Conservation (phyloP, 352 stramenopile genomes). For the Globisporangium okanoganense region DNA sequence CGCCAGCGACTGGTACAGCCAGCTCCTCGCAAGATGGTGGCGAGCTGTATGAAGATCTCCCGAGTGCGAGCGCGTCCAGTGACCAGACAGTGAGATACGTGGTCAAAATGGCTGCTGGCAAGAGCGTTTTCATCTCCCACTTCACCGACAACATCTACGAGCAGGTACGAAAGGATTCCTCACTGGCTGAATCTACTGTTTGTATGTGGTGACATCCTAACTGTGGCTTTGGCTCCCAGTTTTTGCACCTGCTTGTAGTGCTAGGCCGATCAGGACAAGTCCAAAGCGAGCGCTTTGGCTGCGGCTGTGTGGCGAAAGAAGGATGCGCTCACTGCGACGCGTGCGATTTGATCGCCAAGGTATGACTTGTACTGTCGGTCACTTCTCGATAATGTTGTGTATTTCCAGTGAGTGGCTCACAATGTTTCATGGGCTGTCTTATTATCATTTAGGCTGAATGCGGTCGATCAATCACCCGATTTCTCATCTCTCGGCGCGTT, state of each 20-base stretch:
- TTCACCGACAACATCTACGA: constrained; percentile 33
- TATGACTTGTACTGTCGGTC: neutral
- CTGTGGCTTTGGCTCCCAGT: neutral
- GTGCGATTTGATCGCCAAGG: constrained; percentile 15
- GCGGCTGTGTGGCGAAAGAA: neutral
- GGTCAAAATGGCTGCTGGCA: constrained; percentile 15
- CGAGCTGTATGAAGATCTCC: constrained; percentile 2
- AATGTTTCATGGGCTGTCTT: neutral
- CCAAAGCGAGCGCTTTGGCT: constrained; percentile 13
- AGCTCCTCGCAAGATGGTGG: neutral
- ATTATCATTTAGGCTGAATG: constrained; percentile 4
- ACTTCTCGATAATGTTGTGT: neutral
- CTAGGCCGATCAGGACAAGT: neutral
- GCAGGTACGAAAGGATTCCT: constrained; percentile 15
- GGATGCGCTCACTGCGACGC: constrained; percentile 9
- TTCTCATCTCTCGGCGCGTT: constrained; percentile 11
- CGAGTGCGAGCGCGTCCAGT: neutral
- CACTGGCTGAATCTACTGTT: neutral
- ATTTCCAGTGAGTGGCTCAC: neutral
- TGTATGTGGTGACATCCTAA: neutral
- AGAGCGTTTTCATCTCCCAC: constrained; percentile 24
- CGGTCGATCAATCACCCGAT: constrained; percentile 13
- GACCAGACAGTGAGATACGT: constrained; percentile 6
- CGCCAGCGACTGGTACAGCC: neutral
- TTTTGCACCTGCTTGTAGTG: constrained; percentile 7